Percentiles rank a stretch among this genome's conserved stretches.
Evolutionary conservation across 1,284 basidiomycete genomes (phyloP).

Genomic region (Naganishia albida): DNA sequence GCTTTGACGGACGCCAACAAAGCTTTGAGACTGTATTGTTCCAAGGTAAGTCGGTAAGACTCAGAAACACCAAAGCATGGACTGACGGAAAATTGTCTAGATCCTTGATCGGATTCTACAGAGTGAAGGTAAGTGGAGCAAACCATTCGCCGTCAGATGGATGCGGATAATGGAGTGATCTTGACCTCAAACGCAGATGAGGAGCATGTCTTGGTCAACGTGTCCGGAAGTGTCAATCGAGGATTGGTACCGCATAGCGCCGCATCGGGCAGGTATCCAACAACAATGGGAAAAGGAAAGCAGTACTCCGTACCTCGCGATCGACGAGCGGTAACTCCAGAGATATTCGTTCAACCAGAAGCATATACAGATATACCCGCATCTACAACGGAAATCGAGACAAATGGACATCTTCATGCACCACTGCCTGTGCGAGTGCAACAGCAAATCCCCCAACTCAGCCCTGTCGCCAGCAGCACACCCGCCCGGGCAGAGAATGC

Average conservation of each 20-base stretch:
- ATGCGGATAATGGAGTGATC: background rate
- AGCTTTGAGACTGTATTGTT: conserved; percentile 86
- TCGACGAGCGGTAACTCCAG: conserved; percentile 22
- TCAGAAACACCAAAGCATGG: background rate
- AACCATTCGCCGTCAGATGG: too few species aligned
- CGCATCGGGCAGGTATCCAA: too few species aligned
- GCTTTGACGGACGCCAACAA: conserved; percentile 91
- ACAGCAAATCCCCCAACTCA: background rate
- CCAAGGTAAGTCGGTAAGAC: conserved; percentile 59
- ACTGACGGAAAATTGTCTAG: conserved; percentile 32
- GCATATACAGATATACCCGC: conserved; percentile 24
- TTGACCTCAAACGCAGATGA: conserved; percentile 60
- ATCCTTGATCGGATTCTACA: conserved; percentile 94
- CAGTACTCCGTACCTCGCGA: background rate
- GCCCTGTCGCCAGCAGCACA: background rate
- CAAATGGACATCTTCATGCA: background rate
- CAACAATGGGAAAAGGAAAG: too few species aligned
- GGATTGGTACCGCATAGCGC: background rate
- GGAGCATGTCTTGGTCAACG: conserved; percentile 71
- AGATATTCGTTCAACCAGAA: conserved; percentile 24
- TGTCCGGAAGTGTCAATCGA: conserved; percentile 21
- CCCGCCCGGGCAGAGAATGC: background rate
- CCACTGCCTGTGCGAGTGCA: background rate
- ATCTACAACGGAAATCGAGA: background rate
- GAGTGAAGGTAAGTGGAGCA: conserved; percentile 60